Percentiles rank a stretch among this genome's conserved stretches.
phyloP scores from a whole-genome alignment of 345 rosid species.

The Eucalyptus paniculata region DNA sequence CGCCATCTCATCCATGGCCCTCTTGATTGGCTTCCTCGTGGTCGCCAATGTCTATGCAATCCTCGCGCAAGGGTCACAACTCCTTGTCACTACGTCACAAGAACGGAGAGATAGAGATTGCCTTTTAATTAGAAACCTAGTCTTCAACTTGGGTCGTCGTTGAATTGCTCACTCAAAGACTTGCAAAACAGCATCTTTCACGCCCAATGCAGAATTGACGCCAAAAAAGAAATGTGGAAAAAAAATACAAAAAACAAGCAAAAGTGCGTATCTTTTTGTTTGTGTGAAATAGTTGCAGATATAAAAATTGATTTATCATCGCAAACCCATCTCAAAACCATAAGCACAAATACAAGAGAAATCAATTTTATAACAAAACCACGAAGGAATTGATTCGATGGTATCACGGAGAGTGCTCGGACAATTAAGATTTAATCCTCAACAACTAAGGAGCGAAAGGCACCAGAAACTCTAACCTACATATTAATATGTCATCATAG shows the following conservation, averaged over 20 bases:
- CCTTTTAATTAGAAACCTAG: neutral
- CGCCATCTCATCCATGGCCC: neutral
- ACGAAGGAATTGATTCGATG: neutral
- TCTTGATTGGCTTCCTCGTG: neutral
- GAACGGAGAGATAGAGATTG: neutral
- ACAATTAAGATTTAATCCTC: conserved; percentile 99
- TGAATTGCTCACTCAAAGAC: neutral
- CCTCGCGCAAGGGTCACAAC: neutral
- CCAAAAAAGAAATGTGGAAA: neutral
- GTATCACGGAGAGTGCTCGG: conserved; percentile 38
- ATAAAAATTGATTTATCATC: conserved; percentile 40
- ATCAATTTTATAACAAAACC: neutral
- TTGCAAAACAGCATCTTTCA: neutral
- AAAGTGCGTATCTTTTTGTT: neutral
- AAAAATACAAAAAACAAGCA: neutral
- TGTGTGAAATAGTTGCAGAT: neutral
- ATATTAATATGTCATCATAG: conserved; percentile 42
- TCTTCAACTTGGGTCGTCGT: neutral
- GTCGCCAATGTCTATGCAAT: neutral
- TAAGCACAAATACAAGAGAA: neutral
- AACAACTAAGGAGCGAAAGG: conserved; percentile 36
- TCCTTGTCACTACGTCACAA: neutral
- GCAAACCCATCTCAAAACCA: conserved; percentile 18
- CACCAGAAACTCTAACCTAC: conserved; percentile 92
- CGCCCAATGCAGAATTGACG: neutral